phyloP scores from a whole-genome alignment of 805 yeast species.

The Myxozyma kluyveri region DNA sequence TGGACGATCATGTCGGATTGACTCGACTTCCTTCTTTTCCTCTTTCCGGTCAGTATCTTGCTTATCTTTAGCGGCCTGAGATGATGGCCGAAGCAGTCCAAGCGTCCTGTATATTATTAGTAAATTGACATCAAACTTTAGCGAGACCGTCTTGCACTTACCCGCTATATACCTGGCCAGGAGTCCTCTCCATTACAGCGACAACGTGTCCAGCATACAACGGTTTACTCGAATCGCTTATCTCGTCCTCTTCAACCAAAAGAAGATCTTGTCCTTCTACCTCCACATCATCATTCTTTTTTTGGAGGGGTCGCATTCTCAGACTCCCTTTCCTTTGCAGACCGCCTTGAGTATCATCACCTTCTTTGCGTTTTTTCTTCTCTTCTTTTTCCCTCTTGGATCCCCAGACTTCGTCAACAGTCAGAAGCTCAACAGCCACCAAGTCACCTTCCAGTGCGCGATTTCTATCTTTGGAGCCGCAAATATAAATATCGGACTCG shows the following conservation, averaged over 20 bases:
- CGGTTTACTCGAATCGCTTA: slow-evolving; percentile 88
- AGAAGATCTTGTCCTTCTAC: slow-evolving; percentile 95
- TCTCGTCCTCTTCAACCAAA: slow-evolving; percentile 91
- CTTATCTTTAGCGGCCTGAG: slow-evolving; percentile 80
- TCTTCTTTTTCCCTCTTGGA: slow-evolving; percentile 96
- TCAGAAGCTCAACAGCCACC: slow-evolving; percentile 90
- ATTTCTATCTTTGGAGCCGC: slow-evolving; percentile 97
- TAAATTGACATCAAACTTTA: background rate
- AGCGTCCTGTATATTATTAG: slow-evolving; percentile 60
- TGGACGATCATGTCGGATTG: slow-evolving; percentile 51
- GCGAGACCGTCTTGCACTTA: background rate
- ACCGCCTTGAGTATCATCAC: slow-evolving; percentile 47
- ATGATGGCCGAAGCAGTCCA: slow-evolving; percentile 92
- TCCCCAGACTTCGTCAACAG: slow-evolving; percentile 97
- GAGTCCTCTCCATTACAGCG: slow-evolving; percentile 95
- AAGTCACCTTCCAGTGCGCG: slow-evolving; percentile 95
- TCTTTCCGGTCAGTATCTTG: slow-evolving; percentile 40
- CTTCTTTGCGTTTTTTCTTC: slow-evolving; percentile 80
- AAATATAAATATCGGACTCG: slow-evolving; percentile 95
- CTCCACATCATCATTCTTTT: slow-evolving; percentile 96
- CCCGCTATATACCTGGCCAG: slow-evolving; percentile 84
- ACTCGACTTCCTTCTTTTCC: slow-evolving; percentile 33
- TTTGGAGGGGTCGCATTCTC: slow-evolving; percentile 93
- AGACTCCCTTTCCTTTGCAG: slow-evolving; percentile 81
- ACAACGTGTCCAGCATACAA: slow-evolving; percentile 97